These are phyloP conservation scores for Lenwebbia sp. DNA, from an alignment of 345 rosid genomes.

Conservation along the genomic window DNA sequence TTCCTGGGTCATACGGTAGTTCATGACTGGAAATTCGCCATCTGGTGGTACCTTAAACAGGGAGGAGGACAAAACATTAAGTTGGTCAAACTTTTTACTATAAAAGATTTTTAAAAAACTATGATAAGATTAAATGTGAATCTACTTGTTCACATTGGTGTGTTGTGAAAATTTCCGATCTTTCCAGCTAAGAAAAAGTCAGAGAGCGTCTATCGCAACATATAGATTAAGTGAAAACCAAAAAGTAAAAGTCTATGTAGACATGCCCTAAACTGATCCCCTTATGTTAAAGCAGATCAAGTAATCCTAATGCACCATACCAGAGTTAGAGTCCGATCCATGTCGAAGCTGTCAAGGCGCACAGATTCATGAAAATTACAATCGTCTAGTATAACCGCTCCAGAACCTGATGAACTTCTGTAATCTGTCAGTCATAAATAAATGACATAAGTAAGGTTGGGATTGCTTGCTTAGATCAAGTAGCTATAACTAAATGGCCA, in stretches of 20 bases:
- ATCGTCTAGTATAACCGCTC: slow-evolving; percentile 85
- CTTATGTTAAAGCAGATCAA: not conserved
- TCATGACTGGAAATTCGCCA: slow-evolving; percentile 99
- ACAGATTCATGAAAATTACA: slow-evolving; percentile 99
- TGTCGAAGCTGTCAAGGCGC: slow-evolving; percentile 83
- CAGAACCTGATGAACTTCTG: slow-evolving; percentile 73
- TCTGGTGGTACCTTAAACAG: slow-evolving; percentile 83
- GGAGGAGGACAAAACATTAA: not conserved
- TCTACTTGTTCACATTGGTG: not conserved
- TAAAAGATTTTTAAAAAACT: not conserved
- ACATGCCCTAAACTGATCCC: not conserved
- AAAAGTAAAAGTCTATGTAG: not conserved
- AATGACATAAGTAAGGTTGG: not conserved
- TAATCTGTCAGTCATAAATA: slow-evolving; percentile 42
- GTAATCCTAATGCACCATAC: slow-evolving; percentile 35
- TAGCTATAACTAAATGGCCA: not conserved
- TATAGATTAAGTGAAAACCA: not conserved
- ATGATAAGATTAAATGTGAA: not conserved
- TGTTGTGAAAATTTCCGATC: not conserved
- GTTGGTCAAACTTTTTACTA: not conserved
- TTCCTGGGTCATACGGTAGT: slow-evolving; percentile 98
- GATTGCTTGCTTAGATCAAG: not conserved
- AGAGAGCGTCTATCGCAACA: not conserved
- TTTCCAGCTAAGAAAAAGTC: not conserved
- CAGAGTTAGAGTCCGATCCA: slow-evolving; percentile 80